Percentiles rank a stretch among this genome's conserved stretches.
These are phyloP conservation scores for Cryomyces minteri DNA, from an alignment of 495 filamentous ascomycete species.

Conservation along the genomic window DNA sequence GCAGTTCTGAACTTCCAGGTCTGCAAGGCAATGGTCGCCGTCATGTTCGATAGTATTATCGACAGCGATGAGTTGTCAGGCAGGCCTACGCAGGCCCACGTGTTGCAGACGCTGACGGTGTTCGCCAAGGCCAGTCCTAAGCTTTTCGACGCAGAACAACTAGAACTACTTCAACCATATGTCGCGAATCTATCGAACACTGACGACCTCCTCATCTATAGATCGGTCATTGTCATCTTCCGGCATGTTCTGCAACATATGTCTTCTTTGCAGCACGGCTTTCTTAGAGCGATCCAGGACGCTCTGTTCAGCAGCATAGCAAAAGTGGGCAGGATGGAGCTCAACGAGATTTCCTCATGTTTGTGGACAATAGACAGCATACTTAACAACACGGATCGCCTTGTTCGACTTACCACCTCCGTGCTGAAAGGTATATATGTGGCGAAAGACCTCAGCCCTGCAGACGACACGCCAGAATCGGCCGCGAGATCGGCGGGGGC, in stretches of 20 bases:
- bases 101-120: constrained; percentile 68
- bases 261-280: constrained; percentile 51
- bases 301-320: constrained; percentile 49
- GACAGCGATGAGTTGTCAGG: constrained; percentile 45
- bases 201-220: constrained; percentile 69
- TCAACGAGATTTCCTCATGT: constrained; percentile 78
- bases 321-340: constrained; percentile 38
- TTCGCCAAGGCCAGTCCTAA: constrained; percentile 79
- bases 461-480: constrained; percentile 26
- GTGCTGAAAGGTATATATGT: constrained; percentile 49
- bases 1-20: constrained; percentile 53
- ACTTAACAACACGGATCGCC: constrained; percentile 46
- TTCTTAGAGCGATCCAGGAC: constrained; percentile 60
- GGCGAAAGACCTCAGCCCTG: constrained; percentile 26
- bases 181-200: constrained; percentile 54
- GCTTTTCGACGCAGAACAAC: constrained; percentile 72
- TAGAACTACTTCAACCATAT: constrained; percentile 75
- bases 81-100: constrained; percentile 43
- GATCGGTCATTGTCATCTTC: constrained; percentile 77
- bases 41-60: constrained; percentile 72
- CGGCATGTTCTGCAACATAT: constrained; percentile 66
- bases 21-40: constrained; percentile 66
- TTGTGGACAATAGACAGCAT: constrained; percentile 78
- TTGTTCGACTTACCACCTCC: constrained; percentile 51
- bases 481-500: constrained; percentile 8